These are phyloP conservation scores for Pleoardoris graminearum DNA, from an alignment of 2,329 filamentous ascomycete genomes.

Conservation along the genomic window DNA sequence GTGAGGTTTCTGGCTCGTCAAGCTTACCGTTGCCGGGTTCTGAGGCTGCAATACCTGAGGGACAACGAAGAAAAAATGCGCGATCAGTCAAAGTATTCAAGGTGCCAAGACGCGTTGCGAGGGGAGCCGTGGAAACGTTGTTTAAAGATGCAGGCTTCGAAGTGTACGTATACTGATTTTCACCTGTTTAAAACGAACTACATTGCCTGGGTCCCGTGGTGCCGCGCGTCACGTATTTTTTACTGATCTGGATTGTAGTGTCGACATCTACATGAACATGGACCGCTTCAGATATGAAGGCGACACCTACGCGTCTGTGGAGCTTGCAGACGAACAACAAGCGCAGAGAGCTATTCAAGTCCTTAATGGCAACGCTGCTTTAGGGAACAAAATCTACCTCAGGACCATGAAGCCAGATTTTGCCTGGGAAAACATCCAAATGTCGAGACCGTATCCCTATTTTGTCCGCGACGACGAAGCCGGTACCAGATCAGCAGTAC, in stretches of 20 bases:
- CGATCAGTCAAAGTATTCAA: conserved; percentile 17
- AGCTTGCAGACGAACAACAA: conserved; percentile 23
- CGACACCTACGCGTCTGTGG: conserved; percentile 17
- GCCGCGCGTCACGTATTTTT: conserved; percentile 12
- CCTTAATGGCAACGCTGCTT: conserved; percentile 8
- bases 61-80: conserved; percentile 5
- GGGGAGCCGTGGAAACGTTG: conserved; percentile 16
- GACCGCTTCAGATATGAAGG: conserved; percentile 27
- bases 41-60: not conserved
- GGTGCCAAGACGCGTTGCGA: conserved; percentile 14
- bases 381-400: conserved; percentile 2
- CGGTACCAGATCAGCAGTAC: conserved; percentile 14
- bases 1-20: not conserved
- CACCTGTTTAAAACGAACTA: too few relatives aligned
- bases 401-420: conserved; percentile 14
- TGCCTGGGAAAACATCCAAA: conserved; percentile 9
- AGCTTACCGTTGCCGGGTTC: not conserved
- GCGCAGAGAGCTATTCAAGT: conserved; percentile 15
- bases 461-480: conserved; percentile 16
- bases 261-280: conserved; percentile 19
- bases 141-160: conserved; percentile 20
- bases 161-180: conserved; percentile 19
- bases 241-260: too few relatives aligned
- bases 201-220: too few relatives aligned
- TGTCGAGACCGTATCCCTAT: not conserved